A percentile compares a stretch with the other conserved stretches of the same genome.
These are phyloP conservation scores for Pseudozyma pruni DNA, from an alignment of 1,284 basidiomycete genomes.

Conservation along the genomic window DNA sequence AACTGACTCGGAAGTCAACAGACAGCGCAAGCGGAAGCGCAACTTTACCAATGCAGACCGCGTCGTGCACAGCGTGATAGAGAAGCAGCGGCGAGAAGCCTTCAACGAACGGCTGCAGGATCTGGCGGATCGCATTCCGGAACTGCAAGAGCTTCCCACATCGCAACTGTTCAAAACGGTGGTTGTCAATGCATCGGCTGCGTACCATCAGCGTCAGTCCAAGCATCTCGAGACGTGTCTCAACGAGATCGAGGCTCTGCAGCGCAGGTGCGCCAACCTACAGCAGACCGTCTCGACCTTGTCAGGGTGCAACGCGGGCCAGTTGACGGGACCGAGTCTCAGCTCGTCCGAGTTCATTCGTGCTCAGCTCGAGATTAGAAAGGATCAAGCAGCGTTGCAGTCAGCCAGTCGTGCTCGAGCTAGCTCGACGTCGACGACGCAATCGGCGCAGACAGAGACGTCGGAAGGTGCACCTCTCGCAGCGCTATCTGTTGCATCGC, in stretches of 20 bases:
- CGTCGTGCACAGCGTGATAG: slow-evolving; percentile 1
- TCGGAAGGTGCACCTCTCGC: no score
- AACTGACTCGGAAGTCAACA: neutral
- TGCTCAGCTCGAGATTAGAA: neutral
- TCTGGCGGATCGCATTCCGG: neutral
- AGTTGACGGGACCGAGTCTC: neutral
- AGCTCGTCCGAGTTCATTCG: neutral
- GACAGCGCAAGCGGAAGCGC: neutral
- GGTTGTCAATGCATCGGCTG: neutral
- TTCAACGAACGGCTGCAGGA: neutral
- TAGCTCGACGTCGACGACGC: neutral
- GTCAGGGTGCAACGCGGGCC: neutral
- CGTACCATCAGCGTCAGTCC: neutral
- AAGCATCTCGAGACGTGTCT: neutral
- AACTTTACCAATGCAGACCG: slow-evolving; percentile 1
- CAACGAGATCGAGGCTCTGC: neutral
- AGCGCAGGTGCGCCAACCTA: neutral
- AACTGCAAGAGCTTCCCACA: neutral
- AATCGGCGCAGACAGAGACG: neutral
- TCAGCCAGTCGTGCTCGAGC: neutral
- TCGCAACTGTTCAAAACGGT: slow-evolving; percentile 6
- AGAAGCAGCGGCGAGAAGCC: neutral
- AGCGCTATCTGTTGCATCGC: no score
- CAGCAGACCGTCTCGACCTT: neutral
- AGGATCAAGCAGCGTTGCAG: neutral